Base-by-base conservation (phyloP, 2,329 filamentous ascomycete species). In the Aspergillus ruber region DNA sequence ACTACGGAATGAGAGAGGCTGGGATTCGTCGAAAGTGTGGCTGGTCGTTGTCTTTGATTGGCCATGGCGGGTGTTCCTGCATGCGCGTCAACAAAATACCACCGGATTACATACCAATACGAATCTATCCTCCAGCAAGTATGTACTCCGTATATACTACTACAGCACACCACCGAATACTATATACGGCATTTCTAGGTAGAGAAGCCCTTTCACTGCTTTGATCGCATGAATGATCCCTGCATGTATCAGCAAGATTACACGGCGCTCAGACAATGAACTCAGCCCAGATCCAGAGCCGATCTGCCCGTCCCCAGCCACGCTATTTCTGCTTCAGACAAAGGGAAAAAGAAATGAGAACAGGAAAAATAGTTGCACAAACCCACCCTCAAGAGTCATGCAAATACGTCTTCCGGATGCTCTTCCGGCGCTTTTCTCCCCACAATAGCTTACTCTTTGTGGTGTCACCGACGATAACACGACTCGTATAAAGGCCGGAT, bases 41-140 rank as follows among this genome's bases (percentile, higher is more conserved):
- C 40, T 42, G 40, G 40, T 6, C 6, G 23, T 27, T 21, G 21
- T 13, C 40, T 8, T 12, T 42, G 1, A 42, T 42, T 42, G 40
- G 40, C 21, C 23, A 27, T 5, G 23, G 12, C 40, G 40, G 40
- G 40, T 42, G 40, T 42, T 42, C 40, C 40, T 42, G 40, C 40
- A 42, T 42, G 40, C 40, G 21, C 40, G 40, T 25, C 21, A 25
- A 39, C 17, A 9, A 39, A n/a, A 42, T 25, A 25, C 40, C 21
- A 27, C 40, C 15, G 2, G 6, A 17, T 29, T 42, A 42, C 40
- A 42, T 42, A 42, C 40, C 23, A 27, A 25, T 42, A 42, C 40
- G 17, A 13, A 17, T n/a, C n/a, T 18, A 36, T 8, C 33, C 25
- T 29, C 25, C 10, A 29, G 9, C 25, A 29, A 29, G 25, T 10